phyloP scores from a whole-genome alignment of 2,329 filamentous ascomycete species.

The Pseudohalonectria lignicola region DNA sequence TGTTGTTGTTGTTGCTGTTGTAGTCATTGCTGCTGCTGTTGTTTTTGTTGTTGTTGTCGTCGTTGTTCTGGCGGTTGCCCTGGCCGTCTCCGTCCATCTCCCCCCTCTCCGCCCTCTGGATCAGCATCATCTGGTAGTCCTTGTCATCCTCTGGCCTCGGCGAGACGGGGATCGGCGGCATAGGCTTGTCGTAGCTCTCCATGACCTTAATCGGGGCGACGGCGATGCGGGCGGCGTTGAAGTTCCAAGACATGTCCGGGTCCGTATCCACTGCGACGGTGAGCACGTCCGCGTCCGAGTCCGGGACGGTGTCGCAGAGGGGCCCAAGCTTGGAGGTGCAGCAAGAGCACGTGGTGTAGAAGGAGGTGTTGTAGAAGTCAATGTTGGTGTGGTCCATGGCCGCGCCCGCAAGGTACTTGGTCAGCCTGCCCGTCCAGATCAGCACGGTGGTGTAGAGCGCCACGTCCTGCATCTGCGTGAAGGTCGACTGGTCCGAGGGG shows the following conservation, averaged over 20 bases:
- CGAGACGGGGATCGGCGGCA: background rate
- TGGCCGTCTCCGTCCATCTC: too few species aligned
- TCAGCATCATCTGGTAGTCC: background rate
- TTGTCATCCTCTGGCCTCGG: background rate
- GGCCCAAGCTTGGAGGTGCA: background rate
- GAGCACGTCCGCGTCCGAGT: slow-evolving; percentile 1
- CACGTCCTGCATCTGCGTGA: slow-evolving; percentile 9
- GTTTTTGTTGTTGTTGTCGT: too few species aligned
- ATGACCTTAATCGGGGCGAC: slow-evolving; percentile 4
- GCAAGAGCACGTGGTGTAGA: slow-evolving; percentile 8
- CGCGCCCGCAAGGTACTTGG: slow-evolving; percentile 8
- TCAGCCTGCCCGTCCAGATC: slow-evolving; percentile 9
- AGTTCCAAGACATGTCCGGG: slow-evolving; percentile 8
- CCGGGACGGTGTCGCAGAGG: slow-evolving; percentile 6
- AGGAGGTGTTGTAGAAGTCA: slow-evolving; percentile 9
- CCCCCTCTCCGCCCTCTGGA: background rate
- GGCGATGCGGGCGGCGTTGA: slow-evolving; percentile 5
- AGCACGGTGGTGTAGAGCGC: slow-evolving; percentile 10
- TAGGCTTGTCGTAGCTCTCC: background rate
- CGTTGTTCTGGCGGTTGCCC: too few species aligned
- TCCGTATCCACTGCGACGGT: background rate
- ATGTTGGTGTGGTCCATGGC: slow-evolving; percentile 5
- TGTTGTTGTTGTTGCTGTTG: background rate
- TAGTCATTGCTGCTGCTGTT: too few species aligned
- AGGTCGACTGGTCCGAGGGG: background rate